Percentiles rank a stretch among this genome's conserved stretches.
These are phyloP conservation scores for Hypoxylon sp. DNA, from an alignment of 2,329 filamentous ascomycete genomes.

Conservation along the genomic window DNA sequence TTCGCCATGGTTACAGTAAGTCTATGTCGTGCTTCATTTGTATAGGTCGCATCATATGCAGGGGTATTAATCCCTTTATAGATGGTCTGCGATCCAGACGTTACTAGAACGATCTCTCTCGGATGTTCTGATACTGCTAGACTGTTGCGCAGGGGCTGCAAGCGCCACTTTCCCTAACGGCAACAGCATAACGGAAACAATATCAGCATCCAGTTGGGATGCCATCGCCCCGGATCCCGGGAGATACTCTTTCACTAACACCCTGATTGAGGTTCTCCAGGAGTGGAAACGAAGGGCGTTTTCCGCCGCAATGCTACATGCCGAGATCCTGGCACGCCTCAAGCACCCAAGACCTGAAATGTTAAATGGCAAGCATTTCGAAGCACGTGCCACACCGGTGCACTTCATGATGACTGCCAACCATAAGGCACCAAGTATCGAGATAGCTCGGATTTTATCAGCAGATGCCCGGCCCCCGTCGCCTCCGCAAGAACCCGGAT, in stretches of 20 bases:
- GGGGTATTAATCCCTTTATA: conserved; percentile 40
- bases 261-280: conserved; percentile 68
- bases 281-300: conserved; percentile 67
- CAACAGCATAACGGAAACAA: conserved; percentile 70
- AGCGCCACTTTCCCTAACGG: conserved; percentile 70
- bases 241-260: conserved; percentile 69
- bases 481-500: conserved; percentile 49
- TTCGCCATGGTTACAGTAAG: conserved; percentile 68
- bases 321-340: conserved; percentile 68
- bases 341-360: conserved; percentile 70
- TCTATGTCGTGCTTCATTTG: conserved; percentile 23
- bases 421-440: conserved; percentile 69
- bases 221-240: conserved; percentile 70
- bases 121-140: conserved; percentile 68
- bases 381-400: conserved; percentile 68
- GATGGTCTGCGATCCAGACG: conserved; percentile 71
- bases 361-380: conserved; percentile 68
- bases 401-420: conserved; percentile 74
- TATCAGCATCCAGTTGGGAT: conserved; percentile 72
- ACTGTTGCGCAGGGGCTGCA: conserved; percentile 70
- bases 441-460: conserved; percentile 59
- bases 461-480: conserved; percentile 53
- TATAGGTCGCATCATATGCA: conserved; percentile 25
- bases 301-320: conserved; percentile 71
- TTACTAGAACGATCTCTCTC: conserved; percentile 68